Conservation (phyloP, 2,329 filamentous ascomycete species). For the Aspergillus transmontanensis region DNA sequence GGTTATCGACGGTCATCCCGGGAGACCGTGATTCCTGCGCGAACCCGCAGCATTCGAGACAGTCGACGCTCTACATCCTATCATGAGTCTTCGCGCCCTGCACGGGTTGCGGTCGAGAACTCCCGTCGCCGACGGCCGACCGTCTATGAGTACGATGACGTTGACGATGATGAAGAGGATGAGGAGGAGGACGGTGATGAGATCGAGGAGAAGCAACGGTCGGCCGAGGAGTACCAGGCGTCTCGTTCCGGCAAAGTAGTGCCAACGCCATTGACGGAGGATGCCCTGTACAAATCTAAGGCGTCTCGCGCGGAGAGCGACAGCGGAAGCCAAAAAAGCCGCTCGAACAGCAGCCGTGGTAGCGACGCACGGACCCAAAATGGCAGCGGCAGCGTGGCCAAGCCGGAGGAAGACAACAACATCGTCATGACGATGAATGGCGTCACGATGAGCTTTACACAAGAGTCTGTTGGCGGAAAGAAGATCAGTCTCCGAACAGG, state of each 20-base stretch:
- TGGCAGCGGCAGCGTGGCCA: conserved; percentile 36
- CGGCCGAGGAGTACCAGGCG: conserved; percentile 45
- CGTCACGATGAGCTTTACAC: conserved; percentile 42
- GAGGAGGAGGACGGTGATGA: conserved; percentile 23
- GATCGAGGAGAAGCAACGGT: conserved; percentile 42
- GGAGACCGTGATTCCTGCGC: conserved; percentile 35
- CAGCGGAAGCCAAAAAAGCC: conserved; percentile 44
- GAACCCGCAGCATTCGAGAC: conserved; percentile 35
- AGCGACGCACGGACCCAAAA: conserved; percentile 39
- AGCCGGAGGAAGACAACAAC: conserved; percentile 39
- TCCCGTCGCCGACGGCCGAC: conserved; percentile 36
- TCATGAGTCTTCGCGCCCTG: conserved; percentile 33
- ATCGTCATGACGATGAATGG: conserved; percentile 45
- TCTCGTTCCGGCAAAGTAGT: conserved; percentile 28
- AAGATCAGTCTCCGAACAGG: conserved; percentile 42
- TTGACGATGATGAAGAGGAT: conserved; percentile 16
- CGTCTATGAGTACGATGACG: conserved; percentile 33
- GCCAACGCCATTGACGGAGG: conserved; percentile 34
- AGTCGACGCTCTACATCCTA: conserved; percentile 34
- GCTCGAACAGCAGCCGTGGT: conserved; percentile 44
- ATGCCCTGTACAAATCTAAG: conserved; percentile 38
- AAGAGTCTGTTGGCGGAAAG: conserved; percentile 40
- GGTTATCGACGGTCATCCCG: conserved; percentile 34
- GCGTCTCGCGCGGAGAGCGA: conserved; percentile 37
- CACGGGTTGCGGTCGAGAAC: conserved; percentile 37